Conservation (phyloP, 1,139 yeast species). For the Protomyces arabidopsidicola region DNA sequence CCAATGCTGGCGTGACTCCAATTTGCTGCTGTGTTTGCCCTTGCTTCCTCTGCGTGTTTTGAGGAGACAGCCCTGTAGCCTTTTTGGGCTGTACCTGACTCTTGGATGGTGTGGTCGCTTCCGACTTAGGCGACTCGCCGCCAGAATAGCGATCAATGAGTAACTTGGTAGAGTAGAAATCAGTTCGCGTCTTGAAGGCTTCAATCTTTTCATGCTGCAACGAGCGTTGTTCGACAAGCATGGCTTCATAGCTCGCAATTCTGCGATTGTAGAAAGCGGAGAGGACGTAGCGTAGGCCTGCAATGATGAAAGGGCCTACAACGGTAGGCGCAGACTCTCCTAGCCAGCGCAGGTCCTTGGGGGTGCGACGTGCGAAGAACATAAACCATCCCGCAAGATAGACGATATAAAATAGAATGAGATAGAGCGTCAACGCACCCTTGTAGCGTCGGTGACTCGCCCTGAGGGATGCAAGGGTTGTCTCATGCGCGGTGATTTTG, state of each 20-base stretch:
- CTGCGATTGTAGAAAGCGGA: slow-evolving; percentile 15
- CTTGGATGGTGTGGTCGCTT: neutral
- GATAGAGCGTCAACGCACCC: slow-evolving; percentile 23
- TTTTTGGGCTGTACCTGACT: neutral
- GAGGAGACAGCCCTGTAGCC: neutral
- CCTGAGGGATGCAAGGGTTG: slow-evolving; percentile 6
- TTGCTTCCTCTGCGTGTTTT: neutral
- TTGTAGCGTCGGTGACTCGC: slow-evolving; percentile 18
- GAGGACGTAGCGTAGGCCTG: neutral
- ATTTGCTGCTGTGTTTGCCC: neutral
- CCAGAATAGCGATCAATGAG: slow-evolving; percentile 53
- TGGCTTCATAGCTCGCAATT: slow-evolving; percentile 3
- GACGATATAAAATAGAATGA: slow-evolving; percentile 5
- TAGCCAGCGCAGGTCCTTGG: slow-evolving; percentile 7
- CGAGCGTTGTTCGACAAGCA: slow-evolving; percentile 45
- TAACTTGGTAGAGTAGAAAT: slow-evolving; percentile 69
- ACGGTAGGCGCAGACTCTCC: slow-evolving; percentile 11
- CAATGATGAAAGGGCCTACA: slow-evolving; percentile 5
- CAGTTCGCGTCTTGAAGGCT: slow-evolving; percentile 73
- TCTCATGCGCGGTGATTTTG: slow-evolving; percentile 18
- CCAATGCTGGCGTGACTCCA: neutral
- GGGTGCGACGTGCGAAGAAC: slow-evolving; percentile 12
- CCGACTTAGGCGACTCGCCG: neutral
- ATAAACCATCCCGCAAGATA: slow-evolving; percentile 15
- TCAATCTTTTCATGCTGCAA: slow-evolving; percentile 61